A percentile compares a stretch with the other conserved stretches of the same genome.
Evolutionary conservation across 1,284 basidiomycete species (phyloP).

Genomic region (Irpex sp.): DNA sequence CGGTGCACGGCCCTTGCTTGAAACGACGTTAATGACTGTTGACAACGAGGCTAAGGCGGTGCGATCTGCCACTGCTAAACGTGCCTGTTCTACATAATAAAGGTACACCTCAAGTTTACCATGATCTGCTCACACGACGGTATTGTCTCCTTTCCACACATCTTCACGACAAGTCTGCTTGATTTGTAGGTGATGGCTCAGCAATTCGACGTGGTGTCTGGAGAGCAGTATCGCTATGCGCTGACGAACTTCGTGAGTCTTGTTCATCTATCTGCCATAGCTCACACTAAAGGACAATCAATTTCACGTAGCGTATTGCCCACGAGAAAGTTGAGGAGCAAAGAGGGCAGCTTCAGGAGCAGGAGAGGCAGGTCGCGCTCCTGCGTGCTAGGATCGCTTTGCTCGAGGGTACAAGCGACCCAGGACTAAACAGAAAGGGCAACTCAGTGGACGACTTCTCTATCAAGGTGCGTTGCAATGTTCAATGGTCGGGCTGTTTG

Average conservation of each 20-base stretch:
- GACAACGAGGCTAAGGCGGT: conserved; percentile 9
- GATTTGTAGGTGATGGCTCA: conserved; percentile 8
- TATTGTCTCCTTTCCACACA: neutral
- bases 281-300: neutral
- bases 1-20: neutral
- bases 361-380: conserved; percentile 74
- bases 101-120: neutral
- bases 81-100: neutral
- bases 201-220: conserved; percentile 52
- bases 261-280: neutral
- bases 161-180: neutral
- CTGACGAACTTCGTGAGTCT: conserved; percentile 71
- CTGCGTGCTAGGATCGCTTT: conserved; percentile 66
- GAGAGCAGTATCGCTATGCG: conserved; percentile 75
- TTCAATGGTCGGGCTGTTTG: neutral
- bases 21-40: conserved; percentile 2
- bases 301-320: conserved; percentile 59
- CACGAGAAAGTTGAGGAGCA: conserved; percentile 85
- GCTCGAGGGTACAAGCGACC: conserved; percentile 58
- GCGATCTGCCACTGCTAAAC: neutral
- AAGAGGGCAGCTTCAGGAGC: conserved; percentile 71
- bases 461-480: conserved; percentile 54
- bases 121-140: neutral
- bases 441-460: conserved; percentile 80
- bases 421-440: conserved; percentile 41